Conservation (phyloP, 2,329 filamentous ascomycete species). For the Fusarium haematococcum region DNA sequence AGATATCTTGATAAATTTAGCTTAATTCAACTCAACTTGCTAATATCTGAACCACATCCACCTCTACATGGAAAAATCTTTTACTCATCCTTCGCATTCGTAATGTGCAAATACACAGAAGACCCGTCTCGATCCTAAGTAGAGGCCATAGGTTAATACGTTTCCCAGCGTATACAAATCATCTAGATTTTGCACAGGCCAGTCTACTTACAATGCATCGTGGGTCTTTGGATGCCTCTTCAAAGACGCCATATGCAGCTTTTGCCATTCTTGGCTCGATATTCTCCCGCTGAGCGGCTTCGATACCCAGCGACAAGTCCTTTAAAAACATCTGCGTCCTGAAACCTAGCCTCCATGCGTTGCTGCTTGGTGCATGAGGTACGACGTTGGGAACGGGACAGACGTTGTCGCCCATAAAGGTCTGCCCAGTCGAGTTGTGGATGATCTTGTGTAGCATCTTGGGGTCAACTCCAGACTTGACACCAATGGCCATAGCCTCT, state of each 20-base stretch:
- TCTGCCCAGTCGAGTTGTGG: slow-evolving; percentile 21
- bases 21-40: too few species aligned
- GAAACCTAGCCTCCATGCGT: slow-evolving; percentile 13
- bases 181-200: too few species aligned
- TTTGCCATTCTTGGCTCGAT: slow-evolving; percentile 5
- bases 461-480: slow-evolving; percentile 11
- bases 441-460: slow-evolving; percentile 17
- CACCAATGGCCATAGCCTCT: slow-evolving; percentile 21
- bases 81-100: too few species aligned
- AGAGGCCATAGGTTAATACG: background rate
- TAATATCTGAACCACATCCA: too few species aligned
- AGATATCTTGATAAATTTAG: too few species aligned
- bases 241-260: slow-evolving; percentile 4
- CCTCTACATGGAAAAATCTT: too few species aligned
- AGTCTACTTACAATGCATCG: slow-evolving; percentile 4
- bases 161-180: too few species aligned
- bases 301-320: slow-evolving; percentile 5
- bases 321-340: slow-evolving; percentile 6
- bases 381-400: slow-evolving; percentile 14
- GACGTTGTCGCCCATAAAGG: slow-evolving; percentile 12
- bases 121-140: too few species aligned
- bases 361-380: slow-evolving; percentile 20
- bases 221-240: slow-evolving; percentile 3
- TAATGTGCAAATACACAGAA: too few species aligned
- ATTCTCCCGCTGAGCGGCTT: background rate